Evolutionary conservation across 495 filamentous ascomycete species (phyloP), one percentile per base, ranked within the genome.

Genomic region (Hyaloscypha hepaticicola): DNA sequence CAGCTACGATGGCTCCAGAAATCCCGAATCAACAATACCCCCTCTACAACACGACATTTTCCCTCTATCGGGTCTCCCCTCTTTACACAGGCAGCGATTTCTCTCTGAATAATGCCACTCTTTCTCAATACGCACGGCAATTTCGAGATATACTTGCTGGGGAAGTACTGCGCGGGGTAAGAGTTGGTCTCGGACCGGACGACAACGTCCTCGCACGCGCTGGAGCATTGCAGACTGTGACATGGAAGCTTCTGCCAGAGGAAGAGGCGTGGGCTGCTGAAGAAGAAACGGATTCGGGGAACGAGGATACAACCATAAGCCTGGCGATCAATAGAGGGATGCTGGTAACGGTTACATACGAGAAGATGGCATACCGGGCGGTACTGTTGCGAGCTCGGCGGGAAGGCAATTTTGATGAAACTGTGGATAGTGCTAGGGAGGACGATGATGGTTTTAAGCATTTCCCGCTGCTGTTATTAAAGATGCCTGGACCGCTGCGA

Each of bases 31-130:
- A 58, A 6, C 41, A 50, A 48, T 75, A 77, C 61, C 77, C 77
- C 11, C 76, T 87, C 31, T 80, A 84, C 60, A 81, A 83, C 57
- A 81, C 80, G 1, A 84, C 81, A 9, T 87, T 82, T 77, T 81
- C 79, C 9, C 66, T 82, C n/a, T 76, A 86, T 67, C 80, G 82
- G 41, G 75, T 87, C 45, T 84, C 83, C 1, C 83, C 83, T 19
- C 77, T 87, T 27, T 76, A 83, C 68, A 77, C 78, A 53, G 77
- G 76, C 64, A 45, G 5, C 26, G 69, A 75, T 24, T 61, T 75
- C 5, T 77, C 81, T 19, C 63, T 73, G 58, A 29, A 63, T 59
- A 64, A 69, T 31, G 16, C 52, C 5, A 59, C 57, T 22, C 70
- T 85, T 7, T 77, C 76, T 48, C 75, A 76, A 22, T 81, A 86